Evolutionary conservation across 2,329 filamentous ascomycete genomes (phyloP), one percentile per base, ranked within the genome.

Genomic region (Diaporthe longicolla): DNA sequence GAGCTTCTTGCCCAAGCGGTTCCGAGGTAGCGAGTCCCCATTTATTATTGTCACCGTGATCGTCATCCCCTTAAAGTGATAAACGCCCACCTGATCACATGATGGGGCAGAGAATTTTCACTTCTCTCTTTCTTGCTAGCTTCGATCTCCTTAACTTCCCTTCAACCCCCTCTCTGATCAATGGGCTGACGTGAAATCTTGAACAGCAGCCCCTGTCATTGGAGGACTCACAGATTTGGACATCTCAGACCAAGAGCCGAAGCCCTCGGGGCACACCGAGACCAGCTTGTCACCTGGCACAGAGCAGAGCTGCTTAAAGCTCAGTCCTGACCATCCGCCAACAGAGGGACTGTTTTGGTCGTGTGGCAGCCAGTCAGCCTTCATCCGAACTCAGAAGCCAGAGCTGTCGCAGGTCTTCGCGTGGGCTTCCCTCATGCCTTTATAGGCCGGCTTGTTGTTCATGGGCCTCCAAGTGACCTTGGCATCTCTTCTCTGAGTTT

Each of bases 201-300:
- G 48, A 59, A 24, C 50, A 59, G 29, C 21, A 45, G 57, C n/a
- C 37, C 37, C 43, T 54, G 40, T 45, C 26, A 70, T 73, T 70
- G 57, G 63, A 65, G 58, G 65, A 59, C 24, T 45, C 50, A 15
- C 58, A 68, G 48, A 43, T 32, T 52, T 54, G 50, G 55, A 65
- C 19, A 70, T 54, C 50, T 59, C 70, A 73, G 50, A 57, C 48
- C 50, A n/a, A n/a, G 70, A 66, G 70, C 52, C 71, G 52, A 73
- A 59, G 55, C 43, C 71, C 71, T 73, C 71, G 52, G 71, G 71
- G 71, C 37, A 55, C 71, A 75, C 73, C 59, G 54, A 45, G 40
- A 52, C 66, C 58, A 37, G 37, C 63, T 65, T 70, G 65, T 68
- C 57, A 66, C 48, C 65, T 66, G 50, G 52, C 52, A 73, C 71